phyloP scores from a whole-genome alignment of 441 rosid genomes.

The Francoa sonchifolia region DNA sequence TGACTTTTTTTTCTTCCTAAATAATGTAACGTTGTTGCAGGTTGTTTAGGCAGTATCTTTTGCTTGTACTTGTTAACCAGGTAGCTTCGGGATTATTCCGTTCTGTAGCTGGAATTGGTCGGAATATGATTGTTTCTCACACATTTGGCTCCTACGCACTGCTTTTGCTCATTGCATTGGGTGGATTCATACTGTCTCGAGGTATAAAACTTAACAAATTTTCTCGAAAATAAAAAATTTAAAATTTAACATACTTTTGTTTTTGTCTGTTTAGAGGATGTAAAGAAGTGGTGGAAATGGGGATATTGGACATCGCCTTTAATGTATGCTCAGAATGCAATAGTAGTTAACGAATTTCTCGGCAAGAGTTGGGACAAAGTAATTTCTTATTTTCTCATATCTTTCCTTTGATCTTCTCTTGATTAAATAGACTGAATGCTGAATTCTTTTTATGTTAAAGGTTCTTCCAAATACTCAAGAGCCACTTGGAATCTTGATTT shows the following conservation, averaged over 20 bases:
- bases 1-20: neutral
- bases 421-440: neutral
- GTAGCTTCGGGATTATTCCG: conserved; percentile 66
- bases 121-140: conserved; percentile 58
- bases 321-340: conserved; percentile 75
- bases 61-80: conserved; percentile 43
- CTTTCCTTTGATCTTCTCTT: neutral
- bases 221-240: neutral
- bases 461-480: conserved; percentile 20
- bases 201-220: conserved; percentile 20
- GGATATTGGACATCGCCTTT: conserved; percentile 69
- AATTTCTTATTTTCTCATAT: conserved; percentile 9
- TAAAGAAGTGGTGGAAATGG: conserved; percentile 71
- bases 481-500: conserved; percentile 35
- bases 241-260: neutral
- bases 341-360: conserved; percentile 62
- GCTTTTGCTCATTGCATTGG: conserved; percentile 35
- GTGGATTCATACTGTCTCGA: conserved; percentile 59
- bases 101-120: conserved; percentile 40
- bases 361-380: conserved; percentile 65
- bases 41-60: conserved; percentile 48
- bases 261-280: neutral
- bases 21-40: conserved; percentile 23
- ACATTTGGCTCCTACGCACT: conserved; percentile 56
- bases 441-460: conserved; percentile 12